A percentile compares a stretch with the other conserved stretches of the same genome.
Conservation (phyloP, 2,329 filamentous ascomycete genomes). For the Chaetomium sp. region DNA sequence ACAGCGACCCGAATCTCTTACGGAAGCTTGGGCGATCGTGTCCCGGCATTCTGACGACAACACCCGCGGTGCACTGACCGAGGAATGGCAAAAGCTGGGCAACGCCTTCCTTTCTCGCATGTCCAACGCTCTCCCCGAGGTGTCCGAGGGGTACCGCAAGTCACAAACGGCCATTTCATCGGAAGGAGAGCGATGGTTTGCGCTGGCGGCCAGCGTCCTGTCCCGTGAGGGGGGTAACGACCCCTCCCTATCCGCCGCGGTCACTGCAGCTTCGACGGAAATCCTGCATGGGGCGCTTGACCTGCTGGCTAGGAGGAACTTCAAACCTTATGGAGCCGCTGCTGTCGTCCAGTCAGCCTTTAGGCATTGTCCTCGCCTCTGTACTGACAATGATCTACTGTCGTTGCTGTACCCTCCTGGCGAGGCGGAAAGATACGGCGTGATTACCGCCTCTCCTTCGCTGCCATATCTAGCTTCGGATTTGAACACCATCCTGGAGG, state of each 20-base stretch:
- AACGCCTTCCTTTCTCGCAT: conserved; percentile 66
- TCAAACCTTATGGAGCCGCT: conserved; percentile 61
- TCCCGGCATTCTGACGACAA: conserved; percentile 46
- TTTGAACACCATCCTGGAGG: conserved; percentile 58
- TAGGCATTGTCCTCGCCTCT: conserved; percentile 47
- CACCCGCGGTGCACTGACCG: conserved; percentile 52
- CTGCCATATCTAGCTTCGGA: conserved; percentile 66
- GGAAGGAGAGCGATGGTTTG: conserved; percentile 69
- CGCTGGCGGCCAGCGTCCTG: conserved; percentile 54
- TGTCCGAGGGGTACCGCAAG: conserved; percentile 72
- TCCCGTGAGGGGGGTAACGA: conserved; percentile 35
- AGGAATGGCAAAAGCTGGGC: conserved; percentile 66
- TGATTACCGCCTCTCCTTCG: conserved; percentile 69
- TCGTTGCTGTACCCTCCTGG: conserved; percentile 52
- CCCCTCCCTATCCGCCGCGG: conserved; percentile 24
- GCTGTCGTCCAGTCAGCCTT: conserved; percentile 47
- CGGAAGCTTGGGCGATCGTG: conserved; percentile 52
- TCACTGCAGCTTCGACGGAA: conserved; percentile 39
- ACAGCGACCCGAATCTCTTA: conserved; percentile 44
- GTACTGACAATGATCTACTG: conserved; percentile 41
- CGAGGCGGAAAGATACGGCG: conserved; percentile 56
- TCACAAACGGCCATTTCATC: conserved; percentile 71
- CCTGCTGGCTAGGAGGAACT: conserved; percentile 53
- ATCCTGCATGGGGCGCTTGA: conserved; percentile 44
- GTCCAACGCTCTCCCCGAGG: conserved; percentile 75